A percentile compares a stretch with the other conserved stretches of the same genome.
Evolutionary conservation across 192 early-diverging fungal species (phyloP).

Genomic region (Diversispora epigaea): DNA sequence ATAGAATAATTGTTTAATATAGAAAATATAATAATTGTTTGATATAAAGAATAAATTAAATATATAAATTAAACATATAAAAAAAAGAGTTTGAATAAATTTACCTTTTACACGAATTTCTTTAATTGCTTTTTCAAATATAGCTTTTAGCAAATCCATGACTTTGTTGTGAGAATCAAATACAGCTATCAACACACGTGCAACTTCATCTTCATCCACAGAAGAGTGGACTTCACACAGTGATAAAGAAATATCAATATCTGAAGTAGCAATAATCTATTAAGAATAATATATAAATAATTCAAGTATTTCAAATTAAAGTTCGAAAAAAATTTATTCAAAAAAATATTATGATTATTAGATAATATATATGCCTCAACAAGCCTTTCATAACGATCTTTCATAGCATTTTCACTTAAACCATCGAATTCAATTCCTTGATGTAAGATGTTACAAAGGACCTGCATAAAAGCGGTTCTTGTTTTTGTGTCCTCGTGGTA

Average conservation of each 20-base stretch:
- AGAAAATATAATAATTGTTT: background rate
- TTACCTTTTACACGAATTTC: too few relatives aligned
- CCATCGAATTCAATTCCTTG: constrained; percentile 80
- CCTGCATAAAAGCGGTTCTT: constrained; percentile 89
- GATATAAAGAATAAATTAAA: too few relatives aligned
- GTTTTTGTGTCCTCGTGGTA: constrained; percentile 91
- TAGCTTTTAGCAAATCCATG: constrained; percentile 75
- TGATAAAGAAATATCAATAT: constrained; percentile 76
- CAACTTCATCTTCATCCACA: constrained; percentile 86
- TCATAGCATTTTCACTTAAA: constrained; percentile 70
- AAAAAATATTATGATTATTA: background rate
- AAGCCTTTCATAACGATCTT: constrained; percentile 75
- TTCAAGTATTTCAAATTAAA: background rate
- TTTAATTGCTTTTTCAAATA: too few relatives aligned
- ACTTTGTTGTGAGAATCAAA: constrained; percentile 78
- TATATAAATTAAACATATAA: too few relatives aligned
- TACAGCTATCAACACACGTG: constrained; percentile 69
- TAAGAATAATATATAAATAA: background rate
- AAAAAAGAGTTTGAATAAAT: too few relatives aligned
- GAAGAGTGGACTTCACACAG: constrained; percentile 81
- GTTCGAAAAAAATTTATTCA: background rate
- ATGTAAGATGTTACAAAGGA: constrained; percentile 87
- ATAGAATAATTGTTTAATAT: background rate
- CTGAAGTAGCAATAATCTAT: constrained; percentile 62
- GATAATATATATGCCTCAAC: constrained; percentile 66